These are phyloP conservation scores for Calendula officinalis DNA, from an alignment of 129 eudicot species.

Conservation along the genomic window DNA sequence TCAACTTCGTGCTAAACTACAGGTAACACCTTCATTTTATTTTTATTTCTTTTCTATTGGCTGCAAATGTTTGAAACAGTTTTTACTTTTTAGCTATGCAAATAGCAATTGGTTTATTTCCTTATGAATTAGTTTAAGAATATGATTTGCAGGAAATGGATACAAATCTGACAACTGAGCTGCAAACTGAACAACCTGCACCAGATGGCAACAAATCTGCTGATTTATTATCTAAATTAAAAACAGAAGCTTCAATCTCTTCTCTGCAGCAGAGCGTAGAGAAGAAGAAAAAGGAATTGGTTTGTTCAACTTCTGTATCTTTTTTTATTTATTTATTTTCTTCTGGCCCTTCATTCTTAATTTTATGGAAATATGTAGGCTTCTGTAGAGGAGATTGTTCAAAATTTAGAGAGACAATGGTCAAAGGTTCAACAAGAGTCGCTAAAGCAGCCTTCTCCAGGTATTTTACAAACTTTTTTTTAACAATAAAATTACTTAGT, in stretches of 20 bases:
- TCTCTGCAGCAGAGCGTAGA: constrained; percentile 56
- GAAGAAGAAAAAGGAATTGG: constrained; percentile 77
- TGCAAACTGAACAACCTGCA: constrained; percentile 44
- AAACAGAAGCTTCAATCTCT: constrained; percentile 38
- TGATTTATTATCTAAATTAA: constrained; percentile 28
- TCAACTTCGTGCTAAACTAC: constrained; percentile 46
- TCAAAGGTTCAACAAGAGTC: constrained; percentile 68
- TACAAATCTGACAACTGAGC: constrained; percentile 44
- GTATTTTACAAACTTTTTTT: constrained; percentile 28
- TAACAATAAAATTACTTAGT: background rate
- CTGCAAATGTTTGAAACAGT: constrained; percentile 1
- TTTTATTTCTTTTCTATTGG: background rate
- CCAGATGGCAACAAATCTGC: constrained; percentile 25
- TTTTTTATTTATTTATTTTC: background rate
- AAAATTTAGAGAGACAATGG: constrained; percentile 67
- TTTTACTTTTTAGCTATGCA: background rate
- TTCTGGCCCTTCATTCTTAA: background rate
- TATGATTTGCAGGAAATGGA: constrained; percentile 50
- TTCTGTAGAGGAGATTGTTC: constrained; percentile 58
- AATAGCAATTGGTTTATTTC: background rate
- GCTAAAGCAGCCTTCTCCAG: constrained; percentile 80
- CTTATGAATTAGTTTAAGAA: background rate
- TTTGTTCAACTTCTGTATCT: constrained; percentile 19
- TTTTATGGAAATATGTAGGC: constrained; percentile 34
- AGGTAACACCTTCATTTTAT: constrained; percentile 44